Base-by-base conservation (phyloP, 2,329 filamentous ascomycete genomes). In the Penicillium verrucosum region DNA sequence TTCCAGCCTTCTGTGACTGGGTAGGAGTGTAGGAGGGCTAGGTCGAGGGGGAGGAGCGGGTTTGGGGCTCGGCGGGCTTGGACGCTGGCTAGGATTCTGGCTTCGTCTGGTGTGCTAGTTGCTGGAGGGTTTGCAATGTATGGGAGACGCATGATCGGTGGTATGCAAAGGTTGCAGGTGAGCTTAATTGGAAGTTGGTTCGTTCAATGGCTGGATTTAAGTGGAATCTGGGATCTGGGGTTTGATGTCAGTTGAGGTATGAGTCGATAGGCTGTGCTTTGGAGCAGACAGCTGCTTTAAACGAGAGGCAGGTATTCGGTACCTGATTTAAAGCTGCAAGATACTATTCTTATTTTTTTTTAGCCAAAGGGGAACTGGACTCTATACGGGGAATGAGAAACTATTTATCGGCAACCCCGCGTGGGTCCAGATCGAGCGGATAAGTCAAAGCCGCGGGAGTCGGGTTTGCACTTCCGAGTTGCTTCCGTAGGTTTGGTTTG, bases 1-100 rank as follows among this genome's bases (percentile, higher is more conserved):
- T 84, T 85, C 81, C 82, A 85, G 52, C 82, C 82, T 66, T 84
- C 81, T 41, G 82, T 77, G 14, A 85, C 75, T 3, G 80, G 78
- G 41, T 80, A 82, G 4, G 81, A 78, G 65, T 84, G 81, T 3
- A 85, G 73, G 7, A 84, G 73, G 1, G 82, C 75, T 25, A 78
- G 77, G 64, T 85, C 82, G 10, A 84, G 76, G 6, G 80, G 77
- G 40, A 83, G 75, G 27, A 85, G 74, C 1, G 75, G 76, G 42
- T 75, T 75, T 21, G 77, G 74, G 27, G 79, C 81, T 59, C 82
- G 74, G 54, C 82, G 77, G 46, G 78, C 75, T 65, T 80, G 77
- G 11, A 85, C 76, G 38, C 79, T 77, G 48, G 78, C 71, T 41
- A 83, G 75, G 32, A 83, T 77, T 23, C 75, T 76, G 58, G 80